These are phyloP conservation scores for Chamaecrista fasciculata DNA, from an alignment of 306 rosid species.

Conservation along the genomic window DNA sequence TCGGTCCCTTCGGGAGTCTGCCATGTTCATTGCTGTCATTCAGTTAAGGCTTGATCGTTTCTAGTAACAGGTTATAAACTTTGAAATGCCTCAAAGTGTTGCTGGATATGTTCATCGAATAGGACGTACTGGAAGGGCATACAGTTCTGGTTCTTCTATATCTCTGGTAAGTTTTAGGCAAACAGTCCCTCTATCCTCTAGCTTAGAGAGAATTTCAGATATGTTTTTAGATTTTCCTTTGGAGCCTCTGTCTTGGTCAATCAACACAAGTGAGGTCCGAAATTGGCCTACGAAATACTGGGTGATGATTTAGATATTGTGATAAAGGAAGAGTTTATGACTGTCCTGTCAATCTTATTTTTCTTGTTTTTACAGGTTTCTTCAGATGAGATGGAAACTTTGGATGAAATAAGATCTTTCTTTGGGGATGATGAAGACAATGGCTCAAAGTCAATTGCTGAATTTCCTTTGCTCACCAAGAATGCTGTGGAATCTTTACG, in stretches of 20 bases:
- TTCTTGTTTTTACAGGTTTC: conserved; percentile 59
- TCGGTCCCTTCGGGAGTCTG: conserved; percentile 8
- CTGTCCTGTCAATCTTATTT: neutral
- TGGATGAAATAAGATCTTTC: conserved; percentile 70
- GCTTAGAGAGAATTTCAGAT: neutral
- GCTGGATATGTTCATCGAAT: conserved; percentile 86
- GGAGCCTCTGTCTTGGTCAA: neutral
- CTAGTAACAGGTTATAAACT: conserved; percentile 74
- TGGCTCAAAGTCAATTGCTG: conserved; percentile 50
- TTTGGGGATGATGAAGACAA: conserved; percentile 64
- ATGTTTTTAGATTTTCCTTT: conserved; percentile 7
- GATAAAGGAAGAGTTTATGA: neutral
- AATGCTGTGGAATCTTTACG: conserved; percentile 87
- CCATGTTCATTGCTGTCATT: conserved; percentile 7
- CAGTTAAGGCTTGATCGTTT: conserved; percentile 17
- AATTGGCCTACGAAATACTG: conserved; percentile 4
- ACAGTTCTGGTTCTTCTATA: conserved; percentile 77
- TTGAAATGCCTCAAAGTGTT: conserved; percentile 80
- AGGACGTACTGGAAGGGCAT: conserved; percentile 98
- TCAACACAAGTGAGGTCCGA: conserved; percentile 19
- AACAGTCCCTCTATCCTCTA: neutral
- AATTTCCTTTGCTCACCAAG: conserved; percentile 73
- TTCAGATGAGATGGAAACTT: conserved; percentile 71
- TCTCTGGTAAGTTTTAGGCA: conserved; percentile 72
- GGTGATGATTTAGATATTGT: conserved; percentile 15